Evolutionary conservation across 768 basidiomycete genomes (phyloP), one percentile per base, ranked within the genome.

Genomic region (Crepidotus variabilis): DNA sequence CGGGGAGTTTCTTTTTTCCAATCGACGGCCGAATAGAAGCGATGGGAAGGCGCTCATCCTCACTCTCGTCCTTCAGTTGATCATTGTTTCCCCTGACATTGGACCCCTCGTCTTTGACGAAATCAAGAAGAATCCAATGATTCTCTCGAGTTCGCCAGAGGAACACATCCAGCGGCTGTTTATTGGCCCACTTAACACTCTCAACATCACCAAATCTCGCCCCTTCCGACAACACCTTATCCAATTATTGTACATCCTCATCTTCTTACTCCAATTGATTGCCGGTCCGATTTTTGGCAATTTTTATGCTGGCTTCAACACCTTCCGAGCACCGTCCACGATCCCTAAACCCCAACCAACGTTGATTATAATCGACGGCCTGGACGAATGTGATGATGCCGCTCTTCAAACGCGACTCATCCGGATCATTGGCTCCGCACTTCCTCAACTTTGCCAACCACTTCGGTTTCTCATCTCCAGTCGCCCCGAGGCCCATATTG

Each of bases 1-100:
- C 1, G 60, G 47, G 5, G 50, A 47, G 13, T 65, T 65, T 35
- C 63, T 63, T 51, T 63, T 63, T 46, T 65, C 59, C 14, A 22
- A 55, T 8, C 11, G 2, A 50, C 47, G 20, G 16, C 45, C 4
- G 20, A 11, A 1, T 23, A 20, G 36, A 13, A 45, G 6, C 24
- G 35, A 53, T 1, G 54, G 60, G 4, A 52, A 49, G 16, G 35
- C 50, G 14, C 39, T 67, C 11, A 54, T 66, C 6, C 50, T 56
- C 0, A 63, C 65, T 16, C 28, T 63, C 5, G 59, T 54, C 1
- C 57, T 51, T 55, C 62, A 63, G 35, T 39, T 65, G 28, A 39
- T 46, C 2, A 28, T 52, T 9, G 35, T 54, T 3, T 55, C 62
- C 13, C 62, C 60, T 7, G 59, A 50, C 23, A 47, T 60, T 2